Evolutionary conservation across 176 grass and related monocot species (phyloP), one percentile per base, ranked within the genome.

Genomic region (Musa acuminata): DNA sequence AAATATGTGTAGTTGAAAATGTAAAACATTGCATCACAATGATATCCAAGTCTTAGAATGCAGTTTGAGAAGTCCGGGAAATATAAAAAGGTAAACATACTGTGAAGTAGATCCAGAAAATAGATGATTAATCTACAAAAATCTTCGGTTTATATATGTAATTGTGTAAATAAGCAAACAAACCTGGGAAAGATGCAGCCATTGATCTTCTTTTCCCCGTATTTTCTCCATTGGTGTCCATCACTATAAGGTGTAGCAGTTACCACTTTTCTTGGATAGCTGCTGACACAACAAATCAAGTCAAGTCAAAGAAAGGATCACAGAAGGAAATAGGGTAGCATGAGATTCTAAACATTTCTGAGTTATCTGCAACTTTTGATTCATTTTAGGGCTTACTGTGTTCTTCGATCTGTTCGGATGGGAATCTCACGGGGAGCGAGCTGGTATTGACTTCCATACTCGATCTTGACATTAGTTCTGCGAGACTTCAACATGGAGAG

Each of bases 151-250:
- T 43, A 43, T 43, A 43, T 43, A 43, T 43, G 35, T 43, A 43
- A 43, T 43, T 6, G 35, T 43, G 35, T 43, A 43, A 43, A 43
- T 6, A 43, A 43, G 35, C 35, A 43, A 43, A 43, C 21, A 64
- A 8, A 72, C 69, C 29, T 72, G 11, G 16, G 27, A 13, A 72
- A 53, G 69, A 52, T 9, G 69, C 19, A 21, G 9, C 69, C 69
- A 17, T 52, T 72, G 49, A 72, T 52, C 1, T 9, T 22, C n/a
- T 72, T 72, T 52, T 72, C 69, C 20, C 69, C 69, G 23, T 72
- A 72, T 52, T 72, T 72, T 52, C 69, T 72, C 69, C 69, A 72
- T 23, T 52, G 48, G 11, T 72, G 48, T 7, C 49, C 69, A 16
- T 72, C 69, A 13, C 52, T 8, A 24, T 72, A 72, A 52, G 69